Evolutionary conservation across 257 asterid genomes (phyloP), one percentile per base, ranked within the genome.

Genomic region (Prunella vulgaris): DNA sequence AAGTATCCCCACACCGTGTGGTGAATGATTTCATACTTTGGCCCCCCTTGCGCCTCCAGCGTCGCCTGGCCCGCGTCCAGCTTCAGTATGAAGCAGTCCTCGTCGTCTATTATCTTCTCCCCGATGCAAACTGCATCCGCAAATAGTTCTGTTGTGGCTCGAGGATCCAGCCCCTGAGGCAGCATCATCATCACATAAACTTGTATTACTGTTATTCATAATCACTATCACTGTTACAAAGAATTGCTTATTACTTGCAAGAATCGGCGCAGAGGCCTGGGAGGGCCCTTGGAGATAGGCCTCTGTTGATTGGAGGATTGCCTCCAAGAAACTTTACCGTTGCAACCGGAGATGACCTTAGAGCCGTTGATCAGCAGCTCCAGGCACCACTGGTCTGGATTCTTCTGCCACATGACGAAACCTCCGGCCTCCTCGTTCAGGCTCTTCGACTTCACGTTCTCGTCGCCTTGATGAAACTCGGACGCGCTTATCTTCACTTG

Each of bases 1-100:
- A 93, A 93, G 67, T 93, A 90, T 17, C 98, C 98, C 98, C 98
- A 93, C 0, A 93, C 54, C 0, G 98, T 93, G 81, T 93, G 98
- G 79, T 93, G 98, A 51, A 90, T 91, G 60, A 90, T 88, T 28
- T 93, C 98, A 28, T 79, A 85, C 30, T 81, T 85, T 0, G 93
- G 82, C 5, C 88, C 84, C 4, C 93, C 82, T 40, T 93, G 98
- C 1, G 84, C 92, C 71, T 90, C 97, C 10, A 93, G 78, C 0
- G 83, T 79, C 13, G 95, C 59, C 54, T 93, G 98, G 81, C 83
- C 84, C 1, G 97, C 77, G 77, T 90, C 98, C 5, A 93, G 81
- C 81, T 93, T 93, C 7, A 93, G 85, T 30, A 90, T 90, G 86
- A 93, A 88, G 70, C 97, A 93, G 17, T 93, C 97, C 74, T 93